Evolutionary conservation across 257 asterid genomes (phyloP).

Genomic region (Marsdenia floribunda): DNA sequence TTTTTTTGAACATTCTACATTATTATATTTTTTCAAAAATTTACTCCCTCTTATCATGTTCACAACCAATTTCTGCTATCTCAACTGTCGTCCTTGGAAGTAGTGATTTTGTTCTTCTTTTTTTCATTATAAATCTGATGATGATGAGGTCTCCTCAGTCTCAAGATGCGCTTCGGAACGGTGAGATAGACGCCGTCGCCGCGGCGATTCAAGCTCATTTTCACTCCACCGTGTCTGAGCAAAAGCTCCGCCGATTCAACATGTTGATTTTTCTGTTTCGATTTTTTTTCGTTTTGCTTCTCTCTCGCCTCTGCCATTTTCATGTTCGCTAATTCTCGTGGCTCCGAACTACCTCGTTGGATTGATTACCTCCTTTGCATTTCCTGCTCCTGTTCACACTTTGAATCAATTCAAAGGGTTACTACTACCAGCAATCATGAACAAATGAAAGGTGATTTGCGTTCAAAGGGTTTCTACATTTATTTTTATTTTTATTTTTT

Average conservation of each 20-base stretch:
- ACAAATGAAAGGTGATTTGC: too few relatives aligned
- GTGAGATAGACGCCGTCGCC: conserved; percentile 42
- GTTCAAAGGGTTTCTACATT: too few relatives aligned
- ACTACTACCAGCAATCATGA: too few relatives aligned
- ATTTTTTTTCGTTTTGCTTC: conserved; percentile 41
- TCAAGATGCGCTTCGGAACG: conserved; percentile 22
- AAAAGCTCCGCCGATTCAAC: conserved; percentile 42
- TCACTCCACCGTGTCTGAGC: conserved; percentile 40
- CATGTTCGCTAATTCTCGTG: conserved; percentile 39
- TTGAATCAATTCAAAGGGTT: too few relatives aligned
- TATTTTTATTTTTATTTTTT: too few relatives aligned
- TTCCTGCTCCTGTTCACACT: too few relatives aligned
- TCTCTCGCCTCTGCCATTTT: conserved; percentile 44
- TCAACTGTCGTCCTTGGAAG: not conserved
- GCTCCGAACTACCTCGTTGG: conserved; percentile 29
- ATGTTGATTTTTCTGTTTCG: conserved; percentile 32
- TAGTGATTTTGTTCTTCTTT: not conserved
- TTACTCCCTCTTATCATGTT: not conserved
- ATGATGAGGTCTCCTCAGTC: conserved; percentile 31
- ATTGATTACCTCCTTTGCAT: too few relatives aligned
- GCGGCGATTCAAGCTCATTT: conserved; percentile 36
- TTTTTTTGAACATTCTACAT: conserved; percentile 9
- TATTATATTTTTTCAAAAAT: not conserved
- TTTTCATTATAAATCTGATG: not conserved
- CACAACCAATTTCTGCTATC: not conserved